Evolutionary conservation across 345 rosid genomes (phyloP), one percentile per base, ranked within the genome.

Genomic region (Syzygium aqueum): DNA sequence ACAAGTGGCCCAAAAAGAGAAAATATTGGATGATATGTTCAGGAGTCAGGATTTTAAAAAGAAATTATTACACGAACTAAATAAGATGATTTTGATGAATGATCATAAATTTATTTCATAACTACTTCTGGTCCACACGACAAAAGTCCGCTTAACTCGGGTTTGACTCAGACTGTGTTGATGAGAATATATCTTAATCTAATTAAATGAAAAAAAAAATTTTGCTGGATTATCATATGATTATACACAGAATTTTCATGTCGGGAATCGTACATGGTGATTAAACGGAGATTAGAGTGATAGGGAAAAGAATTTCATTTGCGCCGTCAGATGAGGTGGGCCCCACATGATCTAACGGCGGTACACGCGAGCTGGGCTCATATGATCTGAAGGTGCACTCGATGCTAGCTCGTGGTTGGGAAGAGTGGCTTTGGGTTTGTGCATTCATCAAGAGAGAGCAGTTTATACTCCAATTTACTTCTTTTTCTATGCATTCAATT

Each of bases 351-450:
- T 63, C 40, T 3, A 43, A 43, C 46, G 7, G 46, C 46, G 7
- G 1, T 28, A 11, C 2, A 28, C 28, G 30, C 7, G 4, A 15
- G 17, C 1, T 3, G 19, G 21, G 77, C 1, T 63, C 40, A 28
- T 1, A 0, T 28, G 40, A 63, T 28, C 40, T 11, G 0, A 5
- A 43, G 6, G 46, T 43, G 46, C 46, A 43, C 7, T 6, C 7
- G 46, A 43, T 5, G 6, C 7, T 43, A 1, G 46, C 46, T 43
- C 6, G 46, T 43, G 7, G 40, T 30, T 0, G 21, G 23, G 43
- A 8, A 11, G 8, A 65, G 40, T 30, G 6, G 12, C 23, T 19
- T 65, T 1, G 23, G 3, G 43, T 17, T 30, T 67, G 21, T 67
- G 12, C 78, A 67, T 67, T 1, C 19, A 11, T 67, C 14, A 5